phyloP scores from a whole-genome alignment of 73 alveolate species.

The Halteria grandinella region DNA sequence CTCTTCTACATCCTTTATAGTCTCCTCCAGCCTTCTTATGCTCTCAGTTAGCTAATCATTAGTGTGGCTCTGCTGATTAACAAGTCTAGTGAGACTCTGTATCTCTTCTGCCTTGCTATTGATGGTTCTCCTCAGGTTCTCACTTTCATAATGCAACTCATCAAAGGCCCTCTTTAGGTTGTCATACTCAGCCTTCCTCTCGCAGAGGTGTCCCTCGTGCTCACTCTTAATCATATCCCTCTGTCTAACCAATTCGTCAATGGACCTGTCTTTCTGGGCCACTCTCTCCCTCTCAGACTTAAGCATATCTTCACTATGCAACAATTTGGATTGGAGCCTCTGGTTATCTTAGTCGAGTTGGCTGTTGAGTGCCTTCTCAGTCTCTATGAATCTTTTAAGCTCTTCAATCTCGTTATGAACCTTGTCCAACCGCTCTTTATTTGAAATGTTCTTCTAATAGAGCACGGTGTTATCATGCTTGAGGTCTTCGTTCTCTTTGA shows the following conservation, averaged over 20 bases:
- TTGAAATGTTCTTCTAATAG: conserved; percentile 35
- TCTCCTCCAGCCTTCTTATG: conserved; percentile 29
- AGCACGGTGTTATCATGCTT: conserved; percentile 45
- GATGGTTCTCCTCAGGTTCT: conserved; percentile 3
- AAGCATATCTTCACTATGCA: neutral
- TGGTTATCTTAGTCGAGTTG: neutral
- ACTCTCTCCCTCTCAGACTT: neutral
- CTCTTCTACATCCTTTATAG: conserved; percentile 39
- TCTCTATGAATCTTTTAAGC: neutral
- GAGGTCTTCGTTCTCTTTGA: conserved; percentile 44
- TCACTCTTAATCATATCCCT: neutral
- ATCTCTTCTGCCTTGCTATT: conserved; percentile 32
- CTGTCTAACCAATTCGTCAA: conserved; percentile 10
- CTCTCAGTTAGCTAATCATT: neutral
- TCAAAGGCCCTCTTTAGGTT: conserved; percentile 44
- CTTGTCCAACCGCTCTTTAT: neutral
- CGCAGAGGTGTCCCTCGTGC: neutral
- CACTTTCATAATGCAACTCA: conserved; percentile 29
- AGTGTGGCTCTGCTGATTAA: neutral
- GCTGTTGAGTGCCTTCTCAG: neutral
- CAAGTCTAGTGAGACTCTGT: neutral
- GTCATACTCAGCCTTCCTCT: conserved; percentile 6
- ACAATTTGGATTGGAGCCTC: neutral
- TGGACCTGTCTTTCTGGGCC: neutral
- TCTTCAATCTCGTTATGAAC: neutral